Conservation (phyloP, 2,329 filamentous ascomycete genomes). For the Thelonectria olida region DNA sequence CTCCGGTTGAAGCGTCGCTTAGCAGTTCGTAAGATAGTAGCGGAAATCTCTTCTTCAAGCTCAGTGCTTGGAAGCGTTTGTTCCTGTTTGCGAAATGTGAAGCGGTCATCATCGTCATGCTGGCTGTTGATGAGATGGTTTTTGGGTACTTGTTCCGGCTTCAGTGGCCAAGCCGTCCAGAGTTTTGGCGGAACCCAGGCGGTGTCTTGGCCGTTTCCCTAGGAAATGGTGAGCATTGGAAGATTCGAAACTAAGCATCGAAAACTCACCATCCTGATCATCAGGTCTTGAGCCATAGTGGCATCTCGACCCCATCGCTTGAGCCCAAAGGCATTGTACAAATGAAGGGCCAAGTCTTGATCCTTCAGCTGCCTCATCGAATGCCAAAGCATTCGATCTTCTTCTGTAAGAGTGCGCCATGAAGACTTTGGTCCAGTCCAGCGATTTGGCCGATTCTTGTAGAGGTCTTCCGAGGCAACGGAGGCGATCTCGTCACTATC, state of each 20-base stretch:
- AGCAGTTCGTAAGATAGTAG: constrained; percentile 71
- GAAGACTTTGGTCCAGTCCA: constrained; percentile 74
- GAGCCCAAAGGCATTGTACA: constrained; percentile 81
- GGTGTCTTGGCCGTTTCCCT: constrained; percentile 43
- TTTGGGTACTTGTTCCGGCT: constrained; percentile 67
- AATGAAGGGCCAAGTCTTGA: constrained; percentile 75
- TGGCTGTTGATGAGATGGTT: constrained; percentile 59
- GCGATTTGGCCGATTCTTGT: constrained; percentile 70
- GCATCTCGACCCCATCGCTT: constrained; percentile 53
- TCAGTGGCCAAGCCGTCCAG: constrained; percentile 91
- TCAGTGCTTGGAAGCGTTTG: constrained; percentile 63
- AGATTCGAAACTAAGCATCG: not conserved
- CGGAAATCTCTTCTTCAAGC: constrained; percentile 76
- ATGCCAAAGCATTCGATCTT: constrained; percentile 69
- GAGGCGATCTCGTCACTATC: constrained; percentile 58
- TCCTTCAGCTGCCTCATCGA: constrained; percentile 71
- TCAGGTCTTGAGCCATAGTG: constrained; percentile 40
- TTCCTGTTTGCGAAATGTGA: constrained; percentile 58
- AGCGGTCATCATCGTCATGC: constrained; percentile 58
- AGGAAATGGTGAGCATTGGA: not conserved
- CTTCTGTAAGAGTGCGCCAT: constrained; percentile 71
- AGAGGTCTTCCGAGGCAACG: constrained; percentile 57
- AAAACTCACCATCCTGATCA: constrained; percentile 41
- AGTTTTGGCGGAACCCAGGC: constrained; percentile 62
- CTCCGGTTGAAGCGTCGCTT: constrained; percentile 67